Conservation (phyloP, 768 basidiomycete species). For the Phylloporus arenicola region DNA sequence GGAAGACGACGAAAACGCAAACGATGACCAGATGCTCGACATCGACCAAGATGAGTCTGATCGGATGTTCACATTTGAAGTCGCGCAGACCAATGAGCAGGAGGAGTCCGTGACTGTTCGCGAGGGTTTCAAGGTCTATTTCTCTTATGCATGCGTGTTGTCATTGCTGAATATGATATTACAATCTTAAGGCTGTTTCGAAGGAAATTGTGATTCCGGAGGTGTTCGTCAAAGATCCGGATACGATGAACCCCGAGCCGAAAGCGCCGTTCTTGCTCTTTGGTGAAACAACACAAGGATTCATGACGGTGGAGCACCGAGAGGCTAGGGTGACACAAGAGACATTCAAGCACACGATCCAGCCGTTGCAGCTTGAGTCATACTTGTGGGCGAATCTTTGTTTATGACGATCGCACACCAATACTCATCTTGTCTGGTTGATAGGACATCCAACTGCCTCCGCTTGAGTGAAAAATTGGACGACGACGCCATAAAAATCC, state of each 20-base stretch:
- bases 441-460: slow-evolving; percentile 22
- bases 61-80: slow-evolving; percentile 49
- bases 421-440: not conserved
- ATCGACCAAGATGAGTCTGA: slow-evolving; percentile 39
- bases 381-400: slow-evolving; percentile 13
- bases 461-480: slow-evolving; percentile 19
- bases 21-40: slow-evolving; percentile 23
- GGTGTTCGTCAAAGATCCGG: slow-evolving; percentile 2
- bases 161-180: not conserved
- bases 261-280: slow-evolving; percentile 29
- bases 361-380: slow-evolving; percentile 9
- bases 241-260: not conserved
- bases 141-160: not conserved
- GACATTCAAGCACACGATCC: not conserved
- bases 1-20: slow-evolving; percentile 25
- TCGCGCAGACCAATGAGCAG: slow-evolving; percentile 49
- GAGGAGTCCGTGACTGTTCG: slow-evolving; percentile 43
- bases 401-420: not conserved
- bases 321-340: slow-evolving; percentile 10
- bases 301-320: slow-evolving; percentile 31
- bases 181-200: slow-evolving; percentile 7
- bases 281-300: slow-evolving; percentile 39
- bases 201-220: slow-evolving; percentile 9
- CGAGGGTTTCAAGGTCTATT: slow-evolving; percentile 42
- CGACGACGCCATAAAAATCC: slow-evolving; percentile 22